Evolutionary conservation across 2,329 filamentous ascomycete species (phyloP).

Genomic region (Sarocladiaceae sp.): DNA sequence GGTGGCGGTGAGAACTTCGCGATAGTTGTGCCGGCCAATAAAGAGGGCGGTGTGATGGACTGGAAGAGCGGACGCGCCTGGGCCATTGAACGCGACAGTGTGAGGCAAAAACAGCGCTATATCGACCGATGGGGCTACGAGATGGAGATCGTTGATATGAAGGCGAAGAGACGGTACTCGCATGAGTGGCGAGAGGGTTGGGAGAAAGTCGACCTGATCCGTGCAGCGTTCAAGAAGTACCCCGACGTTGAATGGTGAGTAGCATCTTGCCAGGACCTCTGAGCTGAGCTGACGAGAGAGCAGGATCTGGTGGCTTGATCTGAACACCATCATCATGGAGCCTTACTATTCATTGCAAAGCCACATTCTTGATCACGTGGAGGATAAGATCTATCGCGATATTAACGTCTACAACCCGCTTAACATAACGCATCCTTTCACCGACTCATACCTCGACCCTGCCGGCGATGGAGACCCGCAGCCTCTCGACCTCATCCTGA

Average conservation of each 20-base stretch:
- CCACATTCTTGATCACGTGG: conserved; percentile 81
- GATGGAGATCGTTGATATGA: conserved; percentile 95
- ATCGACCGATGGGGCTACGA: conserved; percentile 86
- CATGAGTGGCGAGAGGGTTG: conserved; percentile 99
- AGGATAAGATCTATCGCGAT: conserved; percentile 75
- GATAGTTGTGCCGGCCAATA: conserved; percentile 86
- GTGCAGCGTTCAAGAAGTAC: conserved; percentile 85
- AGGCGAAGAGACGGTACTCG: conserved; percentile 95
- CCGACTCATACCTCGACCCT: conserved; percentile 67
- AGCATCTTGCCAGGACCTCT: not conserved
- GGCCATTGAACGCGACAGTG: conserved; percentile 95
- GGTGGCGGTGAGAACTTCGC: conserved; percentile 89
- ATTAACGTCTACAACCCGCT: conserved; percentile 95
- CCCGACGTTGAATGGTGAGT: conserved; percentile 91
- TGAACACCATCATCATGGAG: conserved; percentile 98
- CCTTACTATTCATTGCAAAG: conserved; percentile 81
- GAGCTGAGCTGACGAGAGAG: conserved; percentile 12
- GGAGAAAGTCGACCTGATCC: conserved; percentile 96
- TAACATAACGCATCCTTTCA: conserved; percentile 81
- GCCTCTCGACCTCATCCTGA: conserved; percentile 81
- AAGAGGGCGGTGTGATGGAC: conserved; percentile 96
- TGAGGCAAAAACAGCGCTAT: conserved; percentile 92
- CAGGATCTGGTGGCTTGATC: conserved; percentile 99
- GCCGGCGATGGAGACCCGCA: conserved; percentile 69
- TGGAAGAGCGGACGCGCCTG: conserved; percentile 97